Evolutionary conservation across 345 rosid species (phyloP).

Genomic region (Eutrema japonicum): DNA sequence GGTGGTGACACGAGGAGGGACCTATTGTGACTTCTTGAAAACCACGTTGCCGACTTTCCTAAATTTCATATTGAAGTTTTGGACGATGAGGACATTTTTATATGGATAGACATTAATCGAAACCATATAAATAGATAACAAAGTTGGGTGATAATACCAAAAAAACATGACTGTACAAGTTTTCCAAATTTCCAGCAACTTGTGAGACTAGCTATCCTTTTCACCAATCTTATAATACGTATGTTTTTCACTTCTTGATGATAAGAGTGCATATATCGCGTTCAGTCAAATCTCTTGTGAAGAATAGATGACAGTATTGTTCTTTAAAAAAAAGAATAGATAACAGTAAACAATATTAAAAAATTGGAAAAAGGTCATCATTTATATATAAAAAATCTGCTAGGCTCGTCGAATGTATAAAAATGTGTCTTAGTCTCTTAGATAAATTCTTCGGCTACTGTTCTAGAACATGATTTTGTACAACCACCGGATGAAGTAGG

Average conservation of each 20-base stretch:
- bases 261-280: neutral
- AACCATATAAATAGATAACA: neutral
- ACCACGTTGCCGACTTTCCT: constrained; percentile 39
- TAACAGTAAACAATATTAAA: neutral
- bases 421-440: neutral
- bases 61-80: constrained; percentile 14
- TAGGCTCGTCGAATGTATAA: neutral
- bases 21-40: constrained; percentile 37
- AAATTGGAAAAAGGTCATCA: neutral
- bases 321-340: neutral
- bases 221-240: constrained; percentile 1
- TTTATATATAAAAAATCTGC: neutral
- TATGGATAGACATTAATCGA: constrained; percentile 13
- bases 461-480: neutral
- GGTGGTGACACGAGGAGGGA: constrained; percentile 32
- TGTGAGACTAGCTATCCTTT: constrained; percentile 16
- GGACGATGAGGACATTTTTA: constrained; percentile 21
- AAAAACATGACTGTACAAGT: constrained; percentile 13
- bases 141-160: constrained; percentile 17
- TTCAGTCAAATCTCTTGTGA: constrained; percentile 8
- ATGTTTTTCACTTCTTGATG: constrained; percentile 13
- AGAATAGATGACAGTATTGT: no score
- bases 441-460: no score
- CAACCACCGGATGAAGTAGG: no score
- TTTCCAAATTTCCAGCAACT: constrained; percentile 25